A percentile compares a stretch with the other conserved stretches of the same genome.
Conservation (phyloP, 306 rosid genomes). For the Datisca glomerata region DNA sequence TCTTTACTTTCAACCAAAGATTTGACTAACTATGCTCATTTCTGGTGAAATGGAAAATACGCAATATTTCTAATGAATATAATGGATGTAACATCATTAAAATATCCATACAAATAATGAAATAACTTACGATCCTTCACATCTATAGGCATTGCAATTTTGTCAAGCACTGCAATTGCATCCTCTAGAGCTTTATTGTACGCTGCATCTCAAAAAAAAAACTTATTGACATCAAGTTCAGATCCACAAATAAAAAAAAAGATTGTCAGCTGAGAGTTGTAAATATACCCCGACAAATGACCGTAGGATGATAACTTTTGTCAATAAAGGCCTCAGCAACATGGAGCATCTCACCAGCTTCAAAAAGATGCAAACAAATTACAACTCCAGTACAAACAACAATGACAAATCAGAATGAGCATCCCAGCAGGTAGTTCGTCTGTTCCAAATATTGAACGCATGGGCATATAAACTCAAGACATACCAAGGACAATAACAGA, state of each 20-base stretch:
- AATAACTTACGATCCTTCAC: conserved; percentile 69
- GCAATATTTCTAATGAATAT: too few relatives aligned
- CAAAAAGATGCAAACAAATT: too few relatives aligned
- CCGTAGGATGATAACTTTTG: conserved; percentile 80
- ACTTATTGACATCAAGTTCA: conserved; percentile 3
- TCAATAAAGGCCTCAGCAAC: conserved; percentile 94
- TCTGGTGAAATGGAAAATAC: too few relatives aligned
- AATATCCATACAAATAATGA: too few relatives aligned
- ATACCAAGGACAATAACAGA: conserved; percentile 94
- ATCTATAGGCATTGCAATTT: conserved; percentile 83
- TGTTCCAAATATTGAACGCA: conserved; percentile 1
- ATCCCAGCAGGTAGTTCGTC: too few relatives aligned
- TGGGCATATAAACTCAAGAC: conserved; percentile 5
- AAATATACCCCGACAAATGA: conserved; percentile 81
- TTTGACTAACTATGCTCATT: too few relatives aligned
- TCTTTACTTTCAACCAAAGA: too few relatives aligned
- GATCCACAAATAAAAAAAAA: conserved; percentile 4
- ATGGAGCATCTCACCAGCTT: conserved; percentile 99
- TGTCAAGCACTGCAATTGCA: conserved; percentile 83
- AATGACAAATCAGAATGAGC: too few relatives aligned
- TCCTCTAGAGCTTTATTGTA: conserved; percentile 94
- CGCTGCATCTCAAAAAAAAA: conserved; percentile 37
- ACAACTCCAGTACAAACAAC: too few relatives aligned
- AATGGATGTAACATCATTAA: too few relatives aligned
- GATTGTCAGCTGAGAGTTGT: not conserved